A percentile compares a stretch with the other conserved stretches of the same genome.
Conservation (phyloP, 176 grass and related monocot species). For the Tuctoria greenei region DNA sequence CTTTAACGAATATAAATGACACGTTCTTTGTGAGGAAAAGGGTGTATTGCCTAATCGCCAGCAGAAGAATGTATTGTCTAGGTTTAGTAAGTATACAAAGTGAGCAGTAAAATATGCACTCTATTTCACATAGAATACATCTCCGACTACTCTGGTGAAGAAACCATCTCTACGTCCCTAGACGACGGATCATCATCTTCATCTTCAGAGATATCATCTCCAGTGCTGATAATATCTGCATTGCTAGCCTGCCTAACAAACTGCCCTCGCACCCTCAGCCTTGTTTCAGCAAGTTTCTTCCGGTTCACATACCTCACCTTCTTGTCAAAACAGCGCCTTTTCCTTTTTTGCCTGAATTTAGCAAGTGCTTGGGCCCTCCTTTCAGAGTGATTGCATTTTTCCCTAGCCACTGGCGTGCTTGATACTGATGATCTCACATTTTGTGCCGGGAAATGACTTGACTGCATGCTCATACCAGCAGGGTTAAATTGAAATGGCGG, state of each 20-base stretch:
- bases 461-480: conserved; percentile 50
- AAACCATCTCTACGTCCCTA: conserved; percentile 59
- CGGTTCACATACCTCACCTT: conserved; percentile 90
- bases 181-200: conserved; percentile 66
- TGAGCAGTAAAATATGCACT: conserved; percentile 37
- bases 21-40: conserved; percentile 2
- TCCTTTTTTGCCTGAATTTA: conserved; percentile 94
- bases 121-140: conserved; percentile 32
- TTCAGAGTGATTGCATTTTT: conserved; percentile 48
- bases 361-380: conserved; percentile 77
- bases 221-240: conserved; percentile 60
- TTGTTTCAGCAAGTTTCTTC: conserved; percentile 83
- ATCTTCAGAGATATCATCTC: conserved; percentile 72
- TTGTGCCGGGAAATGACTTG: conserved; percentile 53
- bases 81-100: conserved; percentile 23
- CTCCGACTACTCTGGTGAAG: conserved; percentile 55
- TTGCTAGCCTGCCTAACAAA: conserved; percentile 74
- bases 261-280: conserved; percentile 84
- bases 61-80: conserved; percentile 25
- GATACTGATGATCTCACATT: conserved; percentile 53
- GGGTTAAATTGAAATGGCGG: conserved; percentile 60
- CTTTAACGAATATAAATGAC: conserved; percentile 6
- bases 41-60: conserved; percentile 2
- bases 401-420: conserved; percentile 47
- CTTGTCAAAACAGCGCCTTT: conserved; percentile 92